Percentiles rank a stretch among this genome's conserved stretches.
Conservation (phyloP, 2,329 filamentous ascomycete species). For the Aspergillus transmontanensis region DNA sequence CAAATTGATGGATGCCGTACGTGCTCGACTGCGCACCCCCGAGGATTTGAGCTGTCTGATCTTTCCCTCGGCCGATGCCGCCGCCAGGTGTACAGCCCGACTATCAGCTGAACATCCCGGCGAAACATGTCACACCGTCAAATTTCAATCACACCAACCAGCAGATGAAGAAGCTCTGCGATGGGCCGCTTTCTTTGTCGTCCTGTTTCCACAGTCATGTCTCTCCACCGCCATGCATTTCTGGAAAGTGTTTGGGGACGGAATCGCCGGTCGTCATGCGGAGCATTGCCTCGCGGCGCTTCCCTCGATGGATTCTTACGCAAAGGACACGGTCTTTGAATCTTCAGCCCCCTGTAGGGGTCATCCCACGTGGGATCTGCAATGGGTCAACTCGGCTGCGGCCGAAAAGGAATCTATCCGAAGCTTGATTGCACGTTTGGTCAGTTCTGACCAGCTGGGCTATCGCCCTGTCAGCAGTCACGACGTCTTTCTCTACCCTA, state of each 20-base stretch:
- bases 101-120: not conserved
- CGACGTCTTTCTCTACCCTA: constrained; percentile 9
- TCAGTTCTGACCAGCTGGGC: not conserved
- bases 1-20: constrained; percentile 3
- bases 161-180: not conserved
- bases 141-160: not conserved
- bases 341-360: not conserved
- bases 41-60: constrained; percentile 1
- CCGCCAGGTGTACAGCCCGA: not conserved
- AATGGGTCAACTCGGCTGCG: constrained; percentile 5
- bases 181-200: constrained; percentile 5
- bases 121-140: not conserved
- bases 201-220: not conserved
- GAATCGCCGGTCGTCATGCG: constrained; percentile 9
- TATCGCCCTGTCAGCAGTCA: not conserved
- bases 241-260: constrained; percentile 10
- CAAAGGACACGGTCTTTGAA: constrained; percentile 1
- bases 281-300: constrained; percentile 4
- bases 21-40: not conserved
- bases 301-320: not conserved
- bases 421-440: not conserved
- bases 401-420: constrained; percentile 5
- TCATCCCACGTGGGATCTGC: not conserved
- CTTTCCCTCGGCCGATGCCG: constrained; percentile 7
- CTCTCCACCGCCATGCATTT: not conserved